Evolutionary conservation across 768 basidiomycete species (phyloP), one percentile per base, ranked within the genome.

Genomic region (Panus rudis): DNA sequence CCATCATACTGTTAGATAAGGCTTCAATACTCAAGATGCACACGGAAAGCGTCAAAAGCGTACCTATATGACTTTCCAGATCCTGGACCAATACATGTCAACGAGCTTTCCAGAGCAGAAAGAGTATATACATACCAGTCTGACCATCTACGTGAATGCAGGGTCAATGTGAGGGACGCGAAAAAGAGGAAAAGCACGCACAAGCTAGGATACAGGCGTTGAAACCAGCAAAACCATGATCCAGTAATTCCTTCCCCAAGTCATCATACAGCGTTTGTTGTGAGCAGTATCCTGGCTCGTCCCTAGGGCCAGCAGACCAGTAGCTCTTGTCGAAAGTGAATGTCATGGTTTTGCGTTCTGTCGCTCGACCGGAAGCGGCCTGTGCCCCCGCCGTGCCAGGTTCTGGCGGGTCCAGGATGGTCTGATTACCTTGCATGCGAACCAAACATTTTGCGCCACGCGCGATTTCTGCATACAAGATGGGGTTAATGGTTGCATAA

Each of bases 131-230:
- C 83, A 62, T 62, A 91, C 88, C 89, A 60, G 89, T 92, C 69
- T 92, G 89, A 57, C 89, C 89, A 72, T 78, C 75, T 78, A 37
- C 22, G 46, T 25, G 14, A 16, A 5, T 8, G 25, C 38, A 53
- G 23, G 53, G 44, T 41, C 50, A 33, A 39, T 46, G 25, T 20
- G 19, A n/a, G 6, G 27, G 13, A 20, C 24, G 26, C 13, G 26
- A 26, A 13, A 27, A 41, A 16, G 39, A 26, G n/a, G 16, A 47
- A 33, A n/a, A 47, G 11, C 6, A 83, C 93, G 75, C 67, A 96
- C 93, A 98, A 64, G 96, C 94, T 61, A 99, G 75, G 65, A 99
- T 96, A 75, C 92, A 97, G 37, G 92, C 89, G 72, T 98, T 97
- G 66, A 96, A 98, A 22, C 94, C 94, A 26, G 85, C 69, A 66